These are phyloP conservation scores for Ziziphus jujuba DNA, from an alignment of 306 rosid species.

Conservation along the genomic window DNA sequence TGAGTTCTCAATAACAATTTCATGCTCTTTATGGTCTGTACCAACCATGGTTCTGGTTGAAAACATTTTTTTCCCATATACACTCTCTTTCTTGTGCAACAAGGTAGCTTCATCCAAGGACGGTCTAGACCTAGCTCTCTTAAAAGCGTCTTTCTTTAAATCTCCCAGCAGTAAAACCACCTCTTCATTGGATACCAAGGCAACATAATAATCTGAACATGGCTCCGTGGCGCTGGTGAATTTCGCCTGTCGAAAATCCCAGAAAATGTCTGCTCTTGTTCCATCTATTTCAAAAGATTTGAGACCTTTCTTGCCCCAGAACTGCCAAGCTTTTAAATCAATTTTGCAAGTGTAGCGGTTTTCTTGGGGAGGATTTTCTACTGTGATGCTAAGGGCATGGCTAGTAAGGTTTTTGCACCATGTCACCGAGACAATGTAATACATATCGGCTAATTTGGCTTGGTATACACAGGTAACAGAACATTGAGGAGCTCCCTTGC, in stretches of 20 bases:
- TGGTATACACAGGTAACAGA: conserved; percentile 41
- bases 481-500: conserved; percentile 21
- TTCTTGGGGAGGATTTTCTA: conserved; percentile 36
- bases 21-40: conserved; percentile 48
- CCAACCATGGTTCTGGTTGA: conserved; percentile 52
- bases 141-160: conserved; percentile 39
- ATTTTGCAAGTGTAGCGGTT: conserved; percentile 43
- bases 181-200: conserved; percentile 54
- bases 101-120: conserved; percentile 41
- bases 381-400: conserved; percentile 39
- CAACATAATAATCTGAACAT: conserved; percentile 56
- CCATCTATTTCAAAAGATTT: conserved; percentile 52
- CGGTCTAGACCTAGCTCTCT: conserved; percentile 55
- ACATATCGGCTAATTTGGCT: conserved; percentile 34
- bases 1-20: conserved; percentile 54
- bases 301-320: conserved; percentile 70
- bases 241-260: conserved; percentile 59
- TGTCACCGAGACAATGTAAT: conserved; percentile 30
- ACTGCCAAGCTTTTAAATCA: conserved; percentile 42
- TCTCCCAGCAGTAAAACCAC: conserved; percentile 55
- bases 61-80: conserved; percentile 54
- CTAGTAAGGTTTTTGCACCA: conserved; percentile 46
- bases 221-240: conserved; percentile 44
- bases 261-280: conserved; percentile 45
- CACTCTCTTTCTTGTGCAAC: conserved; percentile 57